phyloP scores from a whole-genome alignment of 495 filamentous ascomycete genomes.

The Podospora conica region DNA sequence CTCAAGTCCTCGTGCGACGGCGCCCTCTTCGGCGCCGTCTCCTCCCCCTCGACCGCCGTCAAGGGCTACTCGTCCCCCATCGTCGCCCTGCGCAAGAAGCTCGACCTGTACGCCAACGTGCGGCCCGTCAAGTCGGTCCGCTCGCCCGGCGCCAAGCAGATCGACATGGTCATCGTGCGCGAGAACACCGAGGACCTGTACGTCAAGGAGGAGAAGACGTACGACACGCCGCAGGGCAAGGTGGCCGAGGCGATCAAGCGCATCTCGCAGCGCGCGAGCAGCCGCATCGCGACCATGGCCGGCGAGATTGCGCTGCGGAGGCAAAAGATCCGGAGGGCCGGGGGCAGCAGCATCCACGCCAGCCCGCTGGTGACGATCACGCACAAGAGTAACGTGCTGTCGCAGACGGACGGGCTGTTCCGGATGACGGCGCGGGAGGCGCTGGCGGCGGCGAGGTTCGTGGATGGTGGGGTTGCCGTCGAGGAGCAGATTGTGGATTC shows the following conservation, averaged over 20 bases:
- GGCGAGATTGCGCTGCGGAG: conserved; percentile 88
- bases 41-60: conserved; percentile 81
- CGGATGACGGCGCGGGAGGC: conserved; percentile 67
- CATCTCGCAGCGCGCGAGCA: conserved; percentile 77
- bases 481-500: conserved; percentile 99
- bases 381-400: conserved; percentile 96
- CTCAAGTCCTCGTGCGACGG: conserved; percentile 88
- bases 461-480: conserved; percentile 47
- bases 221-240: conserved; percentile 65
- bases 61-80: conserved; percentile 96
- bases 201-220: conserved; percentile 92
- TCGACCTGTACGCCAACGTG: conserved; percentile 95
- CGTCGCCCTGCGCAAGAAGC: conserved; percentile 89
- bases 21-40: conserved; percentile 93
- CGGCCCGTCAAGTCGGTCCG: conserved; percentile 85
- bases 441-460: conserved; percentile 58
- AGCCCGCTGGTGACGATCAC: conserved; percentile 87
- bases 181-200: conserved; percentile 99
- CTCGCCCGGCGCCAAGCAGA: conserved; percentile 49
- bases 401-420: conserved; percentile 95
- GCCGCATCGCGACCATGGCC: conserved; percentile 82
- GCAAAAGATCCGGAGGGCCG: conserved; percentile 61
- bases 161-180: conserved; percentile 96
- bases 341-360: conserved; percentile 50
- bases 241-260: conserved; percentile 97